Evolutionary conservation across 768 basidiomycete species (phyloP).

Genomic region (Serendipita sp.): DNA sequence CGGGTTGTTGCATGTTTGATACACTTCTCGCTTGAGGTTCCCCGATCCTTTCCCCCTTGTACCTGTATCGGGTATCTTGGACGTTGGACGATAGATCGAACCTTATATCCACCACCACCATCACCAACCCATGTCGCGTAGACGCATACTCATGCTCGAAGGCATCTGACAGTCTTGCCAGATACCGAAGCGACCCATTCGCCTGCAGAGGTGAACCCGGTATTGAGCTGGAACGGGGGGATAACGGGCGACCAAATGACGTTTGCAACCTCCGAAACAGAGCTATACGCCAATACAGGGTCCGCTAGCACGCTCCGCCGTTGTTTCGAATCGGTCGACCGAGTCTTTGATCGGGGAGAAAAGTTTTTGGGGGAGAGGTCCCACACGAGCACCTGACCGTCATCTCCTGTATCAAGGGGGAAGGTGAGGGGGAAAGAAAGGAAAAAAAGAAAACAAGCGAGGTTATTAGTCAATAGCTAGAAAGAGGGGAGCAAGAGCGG

Average conservation of each 20-base stretch:
- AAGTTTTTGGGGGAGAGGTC: constrained; percentile 53
- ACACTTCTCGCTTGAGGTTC: no score
- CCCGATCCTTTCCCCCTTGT: no score
- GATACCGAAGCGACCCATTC: constrained; percentile 80
- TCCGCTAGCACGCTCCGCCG: constrained; percentile 49
- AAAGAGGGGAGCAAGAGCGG: not conserved
- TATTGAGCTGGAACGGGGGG: constrained; percentile 18
- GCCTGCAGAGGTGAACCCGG: constrained; percentile 50
- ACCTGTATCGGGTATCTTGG: no score
- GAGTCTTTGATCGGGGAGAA: constrained; percentile 48
- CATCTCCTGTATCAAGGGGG: constrained; percentile 46
- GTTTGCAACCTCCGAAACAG: constrained; percentile 61
- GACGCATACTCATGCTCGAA: constrained; percentile 1
- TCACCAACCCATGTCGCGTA: no score
- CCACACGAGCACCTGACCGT: constrained; percentile 88
- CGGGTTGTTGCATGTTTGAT: no score
- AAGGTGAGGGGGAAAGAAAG: not conserved
- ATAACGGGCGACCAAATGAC: constrained; percentile 83
- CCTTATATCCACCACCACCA: no score
- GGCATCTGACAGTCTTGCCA: constrained; percentile 45
- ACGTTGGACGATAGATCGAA: no score
- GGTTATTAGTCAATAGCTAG: not conserved
- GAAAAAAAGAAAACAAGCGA: not conserved
- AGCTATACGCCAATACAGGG: constrained; percentile 74
- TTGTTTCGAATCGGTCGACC: constrained; percentile 57